A percentile compares a stretch with the other conserved stretches of the same genome.
Conservation (phyloP, 1,284 basidiomycete genomes). For the Meira miltonrushii region DNA sequence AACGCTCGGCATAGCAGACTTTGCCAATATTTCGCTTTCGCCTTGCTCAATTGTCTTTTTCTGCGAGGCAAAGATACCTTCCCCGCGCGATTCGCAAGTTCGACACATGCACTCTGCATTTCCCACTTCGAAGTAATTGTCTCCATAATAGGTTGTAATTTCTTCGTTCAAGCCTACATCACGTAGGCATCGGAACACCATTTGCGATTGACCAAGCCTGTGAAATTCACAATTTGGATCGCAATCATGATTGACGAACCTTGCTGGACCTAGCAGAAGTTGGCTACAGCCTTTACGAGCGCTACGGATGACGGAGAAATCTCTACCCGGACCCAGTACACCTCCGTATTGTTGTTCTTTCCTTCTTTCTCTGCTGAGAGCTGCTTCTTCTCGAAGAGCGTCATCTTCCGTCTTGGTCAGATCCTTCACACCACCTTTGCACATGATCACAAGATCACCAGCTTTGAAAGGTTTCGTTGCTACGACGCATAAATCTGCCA, state of each 20-base stretch:
- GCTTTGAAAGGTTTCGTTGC: conserved; percentile 69
- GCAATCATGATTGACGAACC: conserved; percentile 91
- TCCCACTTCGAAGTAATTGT: conserved; percentile 68
- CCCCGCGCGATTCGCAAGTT: conserved; percentile 72
- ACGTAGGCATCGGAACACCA: conserved; percentile 78
- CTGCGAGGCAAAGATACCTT: conserved; percentile 57
- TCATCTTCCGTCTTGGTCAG: conserved; percentile 53
- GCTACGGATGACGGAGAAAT: conserved; percentile 86
- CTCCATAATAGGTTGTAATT: conserved; percentile 61
- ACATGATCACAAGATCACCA: conserved; percentile 69
- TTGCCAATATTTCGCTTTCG: neutral
- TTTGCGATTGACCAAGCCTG: conserved; percentile 70
- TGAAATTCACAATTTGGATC: conserved; percentile 82
- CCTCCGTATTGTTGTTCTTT: conserved; percentile 55
- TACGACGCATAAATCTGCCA: conserved; percentile 81
- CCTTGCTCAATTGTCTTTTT: neutral
- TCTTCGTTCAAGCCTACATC: conserved; percentile 76
- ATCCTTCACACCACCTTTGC: conserved; percentile 59
- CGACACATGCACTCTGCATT: conserved; percentile 83
- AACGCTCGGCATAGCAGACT: neutral
- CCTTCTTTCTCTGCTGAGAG: conserved; percentile 49
- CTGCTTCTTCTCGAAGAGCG: conserved; percentile 66
- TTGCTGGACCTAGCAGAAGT: conserved; percentile 82
- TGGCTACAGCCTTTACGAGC: conserved; percentile 85
- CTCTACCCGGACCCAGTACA: conserved; percentile 61